Evolutionary conservation across 805 yeast genomes (phyloP), one percentile per base, ranked within the genome.

Genomic region (Yarrowia divulgata): DNA sequence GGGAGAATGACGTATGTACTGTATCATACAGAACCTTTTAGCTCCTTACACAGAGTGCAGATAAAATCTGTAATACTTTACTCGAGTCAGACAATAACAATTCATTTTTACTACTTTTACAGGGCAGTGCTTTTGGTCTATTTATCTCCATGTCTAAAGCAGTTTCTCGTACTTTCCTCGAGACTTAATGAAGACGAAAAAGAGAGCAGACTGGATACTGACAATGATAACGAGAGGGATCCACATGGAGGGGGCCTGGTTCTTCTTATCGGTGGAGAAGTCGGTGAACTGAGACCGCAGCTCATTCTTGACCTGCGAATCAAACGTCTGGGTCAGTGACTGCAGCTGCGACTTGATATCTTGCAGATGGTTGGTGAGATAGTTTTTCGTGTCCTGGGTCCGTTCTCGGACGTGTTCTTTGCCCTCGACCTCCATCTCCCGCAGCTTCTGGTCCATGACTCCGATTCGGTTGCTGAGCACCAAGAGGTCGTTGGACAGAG

Each of bases 81-180:
- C 6, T 7, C 8, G 10, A n/a, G 34, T 34, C 42, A 52, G 9
- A 52, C 40, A 35, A 52, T n/a, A 5, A 29, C 45, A n/a, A 43
- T n/a, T 16, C 19, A 43, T 43, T 7, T 29, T 14, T 48, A 46
- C 50, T 43, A 43, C 23, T n/a, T 52, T 52, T 52, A 48, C 52
- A 48, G 10, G 32, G 34, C 34, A 7, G 50, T 18, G 46, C 18
- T n/a, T 43, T 18, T 18, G 8, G 18, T 23, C 34, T 35, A 14
- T 29, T 9, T 19, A 8, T 29, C 18, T 8, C 32, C 16, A 19
- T 1, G 9, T 35, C 42, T 57, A 60, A 40, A 60, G 18, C 34
- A 60, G 10, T 52, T 60, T 60, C 16, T 60, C 66, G 52, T 60
- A 45, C 52, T 60, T 60, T 32, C 52, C 40, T 23, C 66, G 42